A percentile compares a stretch with the other conserved stretches of the same genome.
Evolutionary conservation across 768 basidiomycete species (phyloP).

Genomic region (Sarcodon aspratus): DNA sequence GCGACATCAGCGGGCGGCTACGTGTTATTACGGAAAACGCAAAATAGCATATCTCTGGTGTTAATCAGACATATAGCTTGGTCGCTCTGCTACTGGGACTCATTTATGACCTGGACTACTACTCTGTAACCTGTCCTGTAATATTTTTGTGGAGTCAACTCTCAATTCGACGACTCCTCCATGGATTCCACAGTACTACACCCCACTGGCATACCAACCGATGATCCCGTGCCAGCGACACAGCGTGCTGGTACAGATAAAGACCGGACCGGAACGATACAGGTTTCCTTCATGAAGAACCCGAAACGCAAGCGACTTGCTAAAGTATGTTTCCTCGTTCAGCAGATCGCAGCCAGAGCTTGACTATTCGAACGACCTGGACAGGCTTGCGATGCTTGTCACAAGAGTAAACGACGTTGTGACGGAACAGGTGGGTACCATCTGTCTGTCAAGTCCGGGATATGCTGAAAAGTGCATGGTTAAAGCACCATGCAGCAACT

Average conservation of each 20-base stretch:
- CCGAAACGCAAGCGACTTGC: slow-evolving; percentile 43
- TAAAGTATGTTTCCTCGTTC: slow-evolving; percentile 24
- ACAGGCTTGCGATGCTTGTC: slow-evolving; percentile 72
- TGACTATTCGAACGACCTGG: slow-evolving; percentile 37
- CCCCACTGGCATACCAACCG: no score
- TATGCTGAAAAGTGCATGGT: slow-evolving; percentile 3
- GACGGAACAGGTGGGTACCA: slow-evolving; percentile 59
- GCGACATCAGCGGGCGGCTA: no score
- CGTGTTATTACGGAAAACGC: no score
- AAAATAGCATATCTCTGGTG: no score
- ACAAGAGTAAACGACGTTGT: slow-evolving; percentile 76
- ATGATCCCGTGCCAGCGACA: not conserved
- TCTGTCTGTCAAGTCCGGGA: not conserved
- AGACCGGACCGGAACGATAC: not conserved
- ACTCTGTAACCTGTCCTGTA: no score
- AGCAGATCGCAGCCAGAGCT: not conserved
- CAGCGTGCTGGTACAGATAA: not conserved
- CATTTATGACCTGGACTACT: no score
- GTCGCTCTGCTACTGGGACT: no score
- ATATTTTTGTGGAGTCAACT: no score
- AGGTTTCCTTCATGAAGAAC: slow-evolving; percentile 34
- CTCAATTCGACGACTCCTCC: no score
- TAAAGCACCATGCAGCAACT: slow-evolving; percentile 72
- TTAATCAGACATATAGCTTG: no score
- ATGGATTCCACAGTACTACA: no score